Percentiles rank a stretch among this genome's conserved stretches.
phyloP scores from a whole-genome alignment of 1,139 yeast genomes.

The Trichomonascaceae sp. region DNA sequence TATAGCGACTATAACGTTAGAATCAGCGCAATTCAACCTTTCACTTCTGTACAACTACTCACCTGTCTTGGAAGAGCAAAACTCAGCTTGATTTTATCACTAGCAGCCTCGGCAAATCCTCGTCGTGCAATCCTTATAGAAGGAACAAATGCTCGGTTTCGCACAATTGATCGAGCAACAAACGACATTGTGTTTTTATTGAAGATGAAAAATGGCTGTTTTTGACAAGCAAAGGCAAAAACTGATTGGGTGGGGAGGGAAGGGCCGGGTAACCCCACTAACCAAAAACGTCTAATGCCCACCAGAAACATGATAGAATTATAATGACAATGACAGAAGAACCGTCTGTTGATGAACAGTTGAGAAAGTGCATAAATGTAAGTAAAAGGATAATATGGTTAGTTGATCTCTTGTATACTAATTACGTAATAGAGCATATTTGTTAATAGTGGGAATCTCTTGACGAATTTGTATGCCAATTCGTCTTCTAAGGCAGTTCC shows the following conservation, averaged over 20 bases:
- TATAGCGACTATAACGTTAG: slow-evolving; percentile 32
- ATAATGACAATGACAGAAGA: not conserved
- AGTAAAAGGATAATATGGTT: not conserved
- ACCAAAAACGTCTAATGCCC: not conserved
- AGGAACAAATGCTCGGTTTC: slow-evolving; percentile 39
- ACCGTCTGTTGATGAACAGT: slow-evolving; percentile 10
- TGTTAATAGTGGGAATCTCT: slow-evolving; percentile 23
- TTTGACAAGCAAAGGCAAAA: not conserved
- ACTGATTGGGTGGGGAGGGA: slow-evolving; percentile 5
- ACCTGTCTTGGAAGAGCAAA: slow-evolving; percentile 53
- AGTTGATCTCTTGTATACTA: not conserved
- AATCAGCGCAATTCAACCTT: not conserved
- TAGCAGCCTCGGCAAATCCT: slow-evolving; percentile 81
- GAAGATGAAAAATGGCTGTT: not conserved
- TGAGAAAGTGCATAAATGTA: slow-evolving; percentile 11
- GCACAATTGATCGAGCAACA: slow-evolving; percentile 23
- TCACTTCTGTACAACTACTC: slow-evolving; percentile 6
- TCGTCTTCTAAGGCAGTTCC: slow-evolving; percentile 22
- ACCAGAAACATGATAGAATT: not conserved
- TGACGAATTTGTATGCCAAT: slow-evolving; percentile 19
- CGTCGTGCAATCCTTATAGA: slow-evolving; percentile 63
- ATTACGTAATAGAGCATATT: slow-evolving; percentile 15
- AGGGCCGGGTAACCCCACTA: slow-evolving; percentile 2
- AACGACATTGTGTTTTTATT: slow-evolving; percentile 12
- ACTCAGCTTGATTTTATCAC: slow-evolving; percentile 79